Percentiles rank a stretch among this genome's conserved stretches.
phyloP scores from a whole-genome alignment of 352 stramenopile species.

The Pythium volutum region DNA sequence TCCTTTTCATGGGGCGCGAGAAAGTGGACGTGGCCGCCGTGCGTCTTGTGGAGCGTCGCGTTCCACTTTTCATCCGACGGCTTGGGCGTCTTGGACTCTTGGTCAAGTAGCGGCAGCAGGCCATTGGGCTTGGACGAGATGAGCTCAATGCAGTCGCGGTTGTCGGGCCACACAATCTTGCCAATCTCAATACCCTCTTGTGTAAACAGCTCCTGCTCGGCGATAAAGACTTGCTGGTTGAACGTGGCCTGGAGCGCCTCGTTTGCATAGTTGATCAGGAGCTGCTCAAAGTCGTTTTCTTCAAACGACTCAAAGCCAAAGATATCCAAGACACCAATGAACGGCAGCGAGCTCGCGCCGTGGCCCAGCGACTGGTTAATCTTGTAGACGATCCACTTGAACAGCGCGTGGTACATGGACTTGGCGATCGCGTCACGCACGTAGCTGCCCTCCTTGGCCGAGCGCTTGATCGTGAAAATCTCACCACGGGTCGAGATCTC shows the following conservation, averaged over 20 bases:
- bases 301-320: constrained; percentile 91
- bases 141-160: constrained; percentile 89
- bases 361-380: constrained; percentile 89
- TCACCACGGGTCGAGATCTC: constrained; percentile 84
- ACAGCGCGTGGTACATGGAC: constrained; percentile 90
- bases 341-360: constrained; percentile 70
- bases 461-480: constrained; percentile 79
- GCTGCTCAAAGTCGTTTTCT: constrained; percentile 89
- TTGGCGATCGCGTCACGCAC: constrained; percentile 92
- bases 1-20: constrained; percentile 83
- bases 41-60: constrained; percentile 79
- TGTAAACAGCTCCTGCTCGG: constrained; percentile 89
- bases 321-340: constrained; percentile 91
- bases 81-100: constrained; percentile 88
- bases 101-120: constrained; percentile 83
- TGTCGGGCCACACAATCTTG: constrained; percentile 90
- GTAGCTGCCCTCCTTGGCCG: constrained; percentile 84
- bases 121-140: constrained; percentile 81
- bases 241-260: constrained; percentile 86
- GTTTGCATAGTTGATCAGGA: constrained; percentile 91
- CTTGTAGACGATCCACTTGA: constrained; percentile 91
- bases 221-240: constrained; percentile 90
- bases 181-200: constrained; percentile 88
- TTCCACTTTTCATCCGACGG: constrained; percentile 88
- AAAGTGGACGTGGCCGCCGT: constrained; percentile 85